Percentiles rank a stretch among this genome's conserved stretches.
phyloP scores from a whole-genome alignment of 169 alveolate species.

The Eimeria nieschulzi region DNA sequence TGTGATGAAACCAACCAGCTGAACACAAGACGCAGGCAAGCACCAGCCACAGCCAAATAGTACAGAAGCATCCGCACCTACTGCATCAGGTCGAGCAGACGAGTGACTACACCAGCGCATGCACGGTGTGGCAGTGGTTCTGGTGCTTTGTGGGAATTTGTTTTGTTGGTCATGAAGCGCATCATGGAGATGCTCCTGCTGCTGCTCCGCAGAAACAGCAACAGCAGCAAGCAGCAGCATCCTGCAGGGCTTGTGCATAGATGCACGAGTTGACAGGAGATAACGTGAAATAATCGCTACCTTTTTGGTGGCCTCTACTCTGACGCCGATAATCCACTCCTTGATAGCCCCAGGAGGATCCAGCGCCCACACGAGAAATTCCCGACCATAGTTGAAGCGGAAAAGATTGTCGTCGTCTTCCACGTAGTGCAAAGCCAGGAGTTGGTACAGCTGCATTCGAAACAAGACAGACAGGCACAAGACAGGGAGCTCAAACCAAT shows the following conservation, averaged over 20 bases:
- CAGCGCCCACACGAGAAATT: constrained; percentile 96
- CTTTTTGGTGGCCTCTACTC: constrained; percentile 77
- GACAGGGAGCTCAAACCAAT: not conserved
- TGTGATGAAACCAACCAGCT: constrained; percentile 78
- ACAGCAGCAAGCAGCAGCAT: no score
- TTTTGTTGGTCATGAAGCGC: no score
- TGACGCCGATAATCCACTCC: constrained; percentile 96
- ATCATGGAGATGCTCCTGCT: no score
- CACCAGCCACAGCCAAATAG: no score
- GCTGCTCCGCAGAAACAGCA: no score
- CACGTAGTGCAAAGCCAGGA: constrained; percentile 95
- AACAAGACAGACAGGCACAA: not conserved
- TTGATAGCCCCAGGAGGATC: constrained; percentile 81
- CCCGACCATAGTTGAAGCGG: constrained; percentile 97
- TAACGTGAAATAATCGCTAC: not conserved
- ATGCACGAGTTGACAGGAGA: no score
- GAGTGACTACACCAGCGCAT: not conserved
- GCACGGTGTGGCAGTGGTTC: no score
- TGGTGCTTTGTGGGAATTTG: no score
- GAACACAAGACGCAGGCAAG: not conserved
- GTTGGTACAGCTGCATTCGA: constrained; percentile 85
- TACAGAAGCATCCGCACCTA: not conserved
- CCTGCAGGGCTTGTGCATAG: no score
- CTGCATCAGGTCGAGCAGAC: not conserved
- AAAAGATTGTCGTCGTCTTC: constrained; percentile 97